Conservation (phyloP, 495 filamentous ascomycete species). For the Aspergillus hancockii region DNA sequence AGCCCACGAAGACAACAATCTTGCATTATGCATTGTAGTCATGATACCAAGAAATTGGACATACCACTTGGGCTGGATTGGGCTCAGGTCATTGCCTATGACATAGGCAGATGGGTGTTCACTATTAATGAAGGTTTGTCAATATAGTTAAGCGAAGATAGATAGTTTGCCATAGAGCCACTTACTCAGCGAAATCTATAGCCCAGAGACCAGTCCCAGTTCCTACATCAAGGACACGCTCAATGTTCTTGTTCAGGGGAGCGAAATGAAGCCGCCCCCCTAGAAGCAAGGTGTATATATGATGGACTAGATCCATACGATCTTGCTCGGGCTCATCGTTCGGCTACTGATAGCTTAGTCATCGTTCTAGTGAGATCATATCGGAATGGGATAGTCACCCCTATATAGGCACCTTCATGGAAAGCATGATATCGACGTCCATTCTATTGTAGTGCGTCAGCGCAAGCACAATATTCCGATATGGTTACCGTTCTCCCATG, state of each 20-base stretch:
- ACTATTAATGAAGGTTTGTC: background rate
- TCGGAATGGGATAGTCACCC: background rate
- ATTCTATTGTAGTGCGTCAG: background rate
- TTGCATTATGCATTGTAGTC: no score
- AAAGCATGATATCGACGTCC: conserved; percentile 1
- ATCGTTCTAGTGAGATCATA: background rate
- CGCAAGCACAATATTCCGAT: background rate
- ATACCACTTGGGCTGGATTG: conserved; percentile 2
- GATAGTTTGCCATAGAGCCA: background rate
- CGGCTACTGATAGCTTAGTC: background rate
- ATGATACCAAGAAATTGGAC: background rate
- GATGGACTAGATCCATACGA: background rate
- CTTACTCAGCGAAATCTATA: conserved; percentile 3
- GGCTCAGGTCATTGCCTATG: background rate
- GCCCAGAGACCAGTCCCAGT: conserved; percentile 3
- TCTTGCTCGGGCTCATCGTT: background rate
- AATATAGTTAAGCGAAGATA: background rate
- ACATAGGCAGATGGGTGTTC: background rate
- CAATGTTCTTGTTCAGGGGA: background rate
- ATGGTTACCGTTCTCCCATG: background rate
- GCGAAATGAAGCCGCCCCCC: background rate
- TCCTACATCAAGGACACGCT: conserved; percentile 2
- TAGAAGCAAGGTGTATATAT: background rate
- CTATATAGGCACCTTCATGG: background rate
- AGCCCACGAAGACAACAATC: no score